These are phyloP conservation scores for Rubus parviflorus DNA, from an alignment of 306 rosid genomes.

Conservation along the genomic window DNA sequence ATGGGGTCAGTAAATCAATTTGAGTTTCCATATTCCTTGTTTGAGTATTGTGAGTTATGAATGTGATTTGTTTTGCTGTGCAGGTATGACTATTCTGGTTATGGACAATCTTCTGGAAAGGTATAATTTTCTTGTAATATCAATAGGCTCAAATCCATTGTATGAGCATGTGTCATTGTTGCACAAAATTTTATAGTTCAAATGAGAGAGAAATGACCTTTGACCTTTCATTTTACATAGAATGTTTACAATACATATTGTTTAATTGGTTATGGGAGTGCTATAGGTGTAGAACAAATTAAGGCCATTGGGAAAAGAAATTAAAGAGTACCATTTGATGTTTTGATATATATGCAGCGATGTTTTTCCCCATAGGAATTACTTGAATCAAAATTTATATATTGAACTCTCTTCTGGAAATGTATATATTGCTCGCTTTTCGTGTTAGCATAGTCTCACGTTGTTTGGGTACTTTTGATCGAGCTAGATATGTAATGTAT, in stretches of 20 bases:
- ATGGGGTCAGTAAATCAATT: constrained; percentile 52
- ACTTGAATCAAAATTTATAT: not conserved
- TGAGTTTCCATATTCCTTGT: not conserved
- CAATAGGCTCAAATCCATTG: not conserved
- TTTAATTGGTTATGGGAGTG: not conserved
- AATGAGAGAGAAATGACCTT: not conserved
- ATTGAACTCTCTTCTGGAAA: not conserved
- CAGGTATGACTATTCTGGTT: constrained; percentile 80
- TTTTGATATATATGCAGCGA: not conserved
- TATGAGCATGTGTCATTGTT: not conserved
- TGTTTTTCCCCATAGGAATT: not conserved
- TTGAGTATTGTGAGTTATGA: not conserved
- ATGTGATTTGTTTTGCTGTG: constrained; percentile 21
- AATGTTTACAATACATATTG: not conserved
- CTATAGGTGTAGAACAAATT: constrained; percentile 1
- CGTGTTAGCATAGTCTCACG: not conserved
- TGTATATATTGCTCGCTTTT: not conserved
- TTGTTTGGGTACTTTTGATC: not conserved
- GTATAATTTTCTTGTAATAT: constrained; percentile 29
- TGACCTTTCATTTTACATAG: not conserved
- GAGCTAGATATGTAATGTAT: not conserved
- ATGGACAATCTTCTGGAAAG: constrained; percentile 80
- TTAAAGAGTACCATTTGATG: constrained; percentile 1
- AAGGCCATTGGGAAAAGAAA: not conserved
- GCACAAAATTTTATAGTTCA: not conserved